Evolutionary conservation across 2,329 filamentous ascomycete species (phyloP).

Genomic region (Microdochium nivale): DNA sequence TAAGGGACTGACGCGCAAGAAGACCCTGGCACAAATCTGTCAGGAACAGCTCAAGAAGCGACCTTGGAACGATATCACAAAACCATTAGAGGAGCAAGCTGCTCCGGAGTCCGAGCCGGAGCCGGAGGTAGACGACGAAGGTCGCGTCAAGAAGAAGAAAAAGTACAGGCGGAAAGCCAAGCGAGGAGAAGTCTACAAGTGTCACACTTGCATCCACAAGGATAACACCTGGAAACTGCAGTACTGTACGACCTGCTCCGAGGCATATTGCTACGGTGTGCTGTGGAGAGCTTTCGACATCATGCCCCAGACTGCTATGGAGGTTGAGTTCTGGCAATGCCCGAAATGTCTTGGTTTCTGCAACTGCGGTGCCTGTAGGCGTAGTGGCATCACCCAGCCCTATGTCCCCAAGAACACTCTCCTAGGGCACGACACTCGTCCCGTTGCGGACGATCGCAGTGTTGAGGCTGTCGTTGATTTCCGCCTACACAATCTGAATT

Average conservation of each 20-base stretch:
- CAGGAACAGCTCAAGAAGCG: conserved; percentile 75
- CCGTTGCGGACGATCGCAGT: conserved; percentile 83
- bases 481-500: conserved; percentile 75
- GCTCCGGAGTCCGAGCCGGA: conserved; percentile 39
- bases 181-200: conserved; percentile 48
- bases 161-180: conserved; percentile 49
- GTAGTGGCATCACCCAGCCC: conserved; percentile 55
- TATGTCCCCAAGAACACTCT: conserved; percentile 83
- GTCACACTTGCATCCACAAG: conserved; percentile 75
- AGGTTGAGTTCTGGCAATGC: conserved; percentile 77
- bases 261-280: conserved; percentile 86
- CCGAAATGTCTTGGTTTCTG: conserved; percentile 81
- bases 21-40: conserved; percentile 84
- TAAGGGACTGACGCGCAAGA: conserved; percentile 57
- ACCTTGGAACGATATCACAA: conserved; percentile 75
- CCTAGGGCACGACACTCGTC: conserved; percentile 83
- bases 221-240: conserved; percentile 82
- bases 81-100: conserved; percentile 39
- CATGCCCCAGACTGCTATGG: conserved; percentile 74
- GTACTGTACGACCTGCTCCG: conserved; percentile 66
- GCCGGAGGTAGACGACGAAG: conserved; percentile 55
- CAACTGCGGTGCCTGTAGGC: conserved; percentile 74
- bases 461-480: conserved; percentile 89
- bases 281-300: conserved; percentile 87
- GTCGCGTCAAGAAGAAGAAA: conserved; percentile 54